These are phyloP conservation scores for Chenopodium suecicum DNA, from an alignment of 148 eudicot genomes.

Conservation along the genomic window DNA sequence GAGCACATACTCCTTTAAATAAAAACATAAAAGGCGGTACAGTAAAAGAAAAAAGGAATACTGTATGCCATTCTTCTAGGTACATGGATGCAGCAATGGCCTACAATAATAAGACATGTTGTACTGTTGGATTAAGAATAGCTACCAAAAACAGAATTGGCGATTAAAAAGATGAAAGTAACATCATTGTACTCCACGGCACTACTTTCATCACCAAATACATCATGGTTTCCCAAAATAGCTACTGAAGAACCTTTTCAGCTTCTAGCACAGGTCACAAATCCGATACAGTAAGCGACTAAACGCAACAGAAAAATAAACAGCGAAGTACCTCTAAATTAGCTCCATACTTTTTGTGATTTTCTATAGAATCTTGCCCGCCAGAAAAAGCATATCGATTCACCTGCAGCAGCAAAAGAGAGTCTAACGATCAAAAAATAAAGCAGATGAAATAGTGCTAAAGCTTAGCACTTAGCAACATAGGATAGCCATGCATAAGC, in stretches of 20 bases:
- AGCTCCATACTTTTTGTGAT: constrained; percentile 82
- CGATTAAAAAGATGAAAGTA: neutral
- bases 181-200: neutral
- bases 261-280: neutral
- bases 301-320: neutral
- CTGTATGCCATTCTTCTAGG: no score
- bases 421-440: neutral
- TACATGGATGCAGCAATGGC: neutral
- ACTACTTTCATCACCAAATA: constrained; percentile 5
- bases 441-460: neutral
- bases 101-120: neutral
- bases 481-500: neutral
- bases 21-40: neutral
- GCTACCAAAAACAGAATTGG: neutral
- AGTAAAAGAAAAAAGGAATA: neutral
- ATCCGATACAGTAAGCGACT: neutral
- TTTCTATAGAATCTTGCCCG: constrained; percentile 91
- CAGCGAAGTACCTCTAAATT: constrained; percentile 69
- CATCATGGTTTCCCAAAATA: neutral
- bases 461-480: neutral
- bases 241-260: neutral
- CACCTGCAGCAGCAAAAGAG: constrained; percentile 45
- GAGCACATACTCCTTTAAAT: neutral
- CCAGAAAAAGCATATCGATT: constrained; percentile 95
- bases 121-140: neutral